Base-by-base conservation (phyloP, 768 basidiomycete species). In the Tricholoma sp. region DNA sequence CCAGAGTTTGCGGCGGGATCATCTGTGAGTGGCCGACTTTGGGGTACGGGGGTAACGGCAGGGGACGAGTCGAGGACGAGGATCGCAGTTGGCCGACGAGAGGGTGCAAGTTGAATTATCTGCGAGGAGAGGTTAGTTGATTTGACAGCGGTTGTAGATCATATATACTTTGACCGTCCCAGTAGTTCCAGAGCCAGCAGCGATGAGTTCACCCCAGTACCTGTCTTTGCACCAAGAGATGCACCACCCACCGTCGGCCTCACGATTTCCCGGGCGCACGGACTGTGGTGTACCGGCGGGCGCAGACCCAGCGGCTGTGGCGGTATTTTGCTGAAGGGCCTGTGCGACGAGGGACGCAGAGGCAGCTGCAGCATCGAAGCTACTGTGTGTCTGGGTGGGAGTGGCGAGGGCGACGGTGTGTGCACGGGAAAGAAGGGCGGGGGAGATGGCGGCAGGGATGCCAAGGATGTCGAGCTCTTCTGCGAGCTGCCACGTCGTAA, bases 151-250 rank as follows among this genome's bases (percentile, higher is more conserved):
- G 33, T 13, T 1, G 37, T 8, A 33, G 0, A 7, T 12, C 12
- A 20, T 11, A 54, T 76, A 53, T 42, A 94, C 93, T 69, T 96
- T 94, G 45, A 98, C 75, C 18, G 83, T 70, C 0, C 91, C 89
- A 56, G 76, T 81, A 1, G 82, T 77, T 1, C 94, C 94, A 53
- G 81, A 82, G 1, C 85, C 82, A 0, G 84, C 86, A 8, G 93
- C 94, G 50, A 98, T 76, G 17, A 96, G 66, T 66, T 94, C 91
- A 1, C 96, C 96, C 94, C 94, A 97, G 70, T 94, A 97, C 58
- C 82, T 80, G 64, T 98, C 97, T 66, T 93, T 92, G 71, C 95
- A 98, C 94, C 95, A 99, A 7, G 88, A 89, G 42, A 99, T 71
- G 55, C 86, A 89, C 94, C 94, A 98, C 1, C 91, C 95, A 3